phyloP scores from a whole-genome alignment of 2,329 filamentous ascomycete species.

The Cercospora janseana region DNA sequence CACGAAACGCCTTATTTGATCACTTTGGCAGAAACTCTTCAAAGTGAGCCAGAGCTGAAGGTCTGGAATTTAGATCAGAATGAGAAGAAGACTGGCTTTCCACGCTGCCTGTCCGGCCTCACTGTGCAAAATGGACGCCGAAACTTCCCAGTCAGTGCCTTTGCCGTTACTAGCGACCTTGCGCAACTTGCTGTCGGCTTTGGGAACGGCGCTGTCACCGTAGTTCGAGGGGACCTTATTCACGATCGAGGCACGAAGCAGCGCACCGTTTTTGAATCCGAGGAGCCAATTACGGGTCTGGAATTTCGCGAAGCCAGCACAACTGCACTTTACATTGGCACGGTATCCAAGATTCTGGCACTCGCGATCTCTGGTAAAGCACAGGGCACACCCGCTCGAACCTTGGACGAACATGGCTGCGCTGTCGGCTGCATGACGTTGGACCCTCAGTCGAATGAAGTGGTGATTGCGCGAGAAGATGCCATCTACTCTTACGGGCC shows the following conservation, averaged over 20 bases:
- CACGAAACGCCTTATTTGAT: conserved; percentile 82
- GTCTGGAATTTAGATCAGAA: conserved; percentile 96
- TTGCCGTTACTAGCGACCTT: conserved; percentile 81
- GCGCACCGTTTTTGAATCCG: conserved; percentile 90
- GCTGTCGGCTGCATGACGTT: conserved; percentile 93
- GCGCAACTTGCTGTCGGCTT: conserved; percentile 94
- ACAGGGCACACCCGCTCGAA: conserved; percentile 83
- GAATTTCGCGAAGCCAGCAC: conserved; percentile 65
- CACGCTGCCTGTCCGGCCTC: conserved; percentile 82
- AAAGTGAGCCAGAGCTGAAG: conserved; percentile 82
- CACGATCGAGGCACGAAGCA: conserved; percentile 94
- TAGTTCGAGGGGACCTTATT: conserved; percentile 89
- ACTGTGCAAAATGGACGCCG: conserved; percentile 85
- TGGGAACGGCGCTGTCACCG: conserved; percentile 88
- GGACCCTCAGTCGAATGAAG: conserved; percentile 73
- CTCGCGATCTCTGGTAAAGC: conserved; percentile 83
- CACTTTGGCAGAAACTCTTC: conserved; percentile 83
- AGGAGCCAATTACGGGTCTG: conserved; percentile 91
- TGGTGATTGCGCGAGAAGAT: conserved; percentile 91
- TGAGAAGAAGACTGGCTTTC: conserved; percentile 88
- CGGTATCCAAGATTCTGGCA: conserved; percentile 81
- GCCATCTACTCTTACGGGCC: conserved; percentile 90
- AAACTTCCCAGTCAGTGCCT: conserved; percentile 92
- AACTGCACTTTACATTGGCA: conserved; percentile 87
- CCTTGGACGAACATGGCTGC: conserved; percentile 85